Percentiles rank a stretch among this genome's conserved stretches.
Conservation (phyloP, 116 monocot genomes). For the Dioscorea cayenensis region DNA sequence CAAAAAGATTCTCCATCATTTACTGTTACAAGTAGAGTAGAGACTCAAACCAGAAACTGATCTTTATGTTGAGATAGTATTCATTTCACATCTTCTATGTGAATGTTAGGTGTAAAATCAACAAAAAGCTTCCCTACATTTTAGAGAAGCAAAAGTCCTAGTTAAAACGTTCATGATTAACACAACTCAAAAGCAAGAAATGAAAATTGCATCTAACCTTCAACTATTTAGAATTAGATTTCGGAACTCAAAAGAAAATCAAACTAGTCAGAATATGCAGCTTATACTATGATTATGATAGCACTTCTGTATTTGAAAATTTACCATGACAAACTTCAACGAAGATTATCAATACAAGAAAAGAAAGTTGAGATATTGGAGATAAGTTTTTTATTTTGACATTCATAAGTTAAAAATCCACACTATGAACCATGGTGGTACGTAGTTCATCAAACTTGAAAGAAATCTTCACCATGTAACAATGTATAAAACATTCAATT, state of each 20-base stretch:
- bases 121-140: slow-evolving; percentile 62
- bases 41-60: slow-evolving; percentile 43
- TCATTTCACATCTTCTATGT: slow-evolving; percentile 71
- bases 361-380: not conserved
- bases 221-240: not conserved
- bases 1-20: not conserved
- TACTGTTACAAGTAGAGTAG: not conserved
- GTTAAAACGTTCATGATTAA: not conserved
- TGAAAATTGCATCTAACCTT: not conserved
- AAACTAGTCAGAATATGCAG: no score
- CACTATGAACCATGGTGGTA: no score
- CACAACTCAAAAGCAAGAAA: not conserved
- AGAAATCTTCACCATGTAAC: no score
- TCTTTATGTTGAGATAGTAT: slow-evolving; percentile 60
- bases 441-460: no score
- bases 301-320: no score
- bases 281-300: no score
- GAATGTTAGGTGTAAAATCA: slow-evolving; percentile 77
- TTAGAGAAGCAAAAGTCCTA: slow-evolving; percentile 1
- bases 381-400: not conserved
- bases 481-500: no score
- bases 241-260: no score
- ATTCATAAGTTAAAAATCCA: not conserved
- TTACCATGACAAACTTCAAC: no score
- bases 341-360: not conserved